These are phyloP conservation scores for Solanum aculeatissimum DNA, from an alignment of 305 asterid genomes.

Conservation along the genomic window DNA sequence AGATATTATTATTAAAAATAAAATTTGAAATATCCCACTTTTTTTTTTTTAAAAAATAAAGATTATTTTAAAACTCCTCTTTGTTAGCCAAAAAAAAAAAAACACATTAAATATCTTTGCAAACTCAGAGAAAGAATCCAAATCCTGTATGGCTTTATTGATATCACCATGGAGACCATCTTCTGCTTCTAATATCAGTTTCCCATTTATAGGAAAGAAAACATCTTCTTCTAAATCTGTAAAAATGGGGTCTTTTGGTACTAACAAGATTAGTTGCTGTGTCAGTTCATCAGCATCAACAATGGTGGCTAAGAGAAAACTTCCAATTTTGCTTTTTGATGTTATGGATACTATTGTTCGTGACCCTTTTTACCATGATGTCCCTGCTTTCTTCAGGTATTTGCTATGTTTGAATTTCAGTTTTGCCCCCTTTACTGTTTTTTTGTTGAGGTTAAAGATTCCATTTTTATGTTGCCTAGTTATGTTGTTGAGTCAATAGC, in stretches of 20 bases:
- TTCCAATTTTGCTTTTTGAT: conserved; percentile 75
- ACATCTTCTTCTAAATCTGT: background rate
- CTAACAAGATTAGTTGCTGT: background rate
- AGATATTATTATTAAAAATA: too few species aligned
- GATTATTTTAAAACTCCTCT: background rate
- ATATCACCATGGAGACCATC: background rate
- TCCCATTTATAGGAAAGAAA: background rate
- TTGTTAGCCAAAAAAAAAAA: background rate
- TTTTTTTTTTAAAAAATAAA: too few species aligned
- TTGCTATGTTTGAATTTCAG: background rate
- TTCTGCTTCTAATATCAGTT: background rate
- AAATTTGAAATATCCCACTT: too few species aligned
- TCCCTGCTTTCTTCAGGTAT: conserved; percentile 84
- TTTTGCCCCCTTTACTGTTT: background rate
- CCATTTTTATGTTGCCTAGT: background rate
- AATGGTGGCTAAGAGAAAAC: conserved; percentile 18
- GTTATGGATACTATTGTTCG: conserved; percentile 83
- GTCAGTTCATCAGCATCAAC: background rate
- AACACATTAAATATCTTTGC: background rate
- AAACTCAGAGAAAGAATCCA: background rate
- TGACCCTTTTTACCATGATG: conserved; percentile 76
- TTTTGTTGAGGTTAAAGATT: background rate
- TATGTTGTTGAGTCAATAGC: background rate
- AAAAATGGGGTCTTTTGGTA: background rate
- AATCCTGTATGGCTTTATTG: background rate